Evolutionary conservation across 1,284 basidiomycete species (phyloP).

Genomic region (Baeospora myosura): DNA sequence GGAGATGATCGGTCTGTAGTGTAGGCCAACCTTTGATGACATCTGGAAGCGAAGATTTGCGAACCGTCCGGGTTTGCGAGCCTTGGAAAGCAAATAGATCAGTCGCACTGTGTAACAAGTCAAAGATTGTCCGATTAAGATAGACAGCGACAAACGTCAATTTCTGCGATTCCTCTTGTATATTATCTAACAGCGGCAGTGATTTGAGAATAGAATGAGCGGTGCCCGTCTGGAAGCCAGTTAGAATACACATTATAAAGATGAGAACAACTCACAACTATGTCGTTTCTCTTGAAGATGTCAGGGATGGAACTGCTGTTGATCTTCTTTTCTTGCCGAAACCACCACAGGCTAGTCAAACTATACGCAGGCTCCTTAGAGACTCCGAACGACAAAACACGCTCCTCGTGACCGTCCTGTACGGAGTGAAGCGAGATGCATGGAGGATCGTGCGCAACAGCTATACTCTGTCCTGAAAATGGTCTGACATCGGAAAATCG

Average conservation of each 20-base stretch:
- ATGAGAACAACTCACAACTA: constrained; percentile 43
- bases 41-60: constrained; percentile 41
- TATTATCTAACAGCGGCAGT: constrained; percentile 62
- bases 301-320: constrained; percentile 51
- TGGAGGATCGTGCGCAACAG: constrained; percentile 63
- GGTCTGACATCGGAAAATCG: constrained; percentile 13
- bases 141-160: constrained; percentile 42
- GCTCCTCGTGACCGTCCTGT: constrained; percentile 59
- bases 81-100: constrained; percentile 75
- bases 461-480: constrained; percentile 58
- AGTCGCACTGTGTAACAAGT: constrained; percentile 49
- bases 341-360: constrained; percentile 65
- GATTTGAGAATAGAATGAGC: constrained; percentile 61
- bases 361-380: constrained; percentile 15
- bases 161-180: constrained; percentile 56
- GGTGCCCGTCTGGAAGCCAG: constrained; percentile 55
- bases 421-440: constrained; percentile 65
- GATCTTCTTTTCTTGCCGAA: constrained; percentile 38
- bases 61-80: constrained; percentile 40
- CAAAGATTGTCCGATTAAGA: constrained; percentile 10
- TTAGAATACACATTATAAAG: constrained; percentile 6
- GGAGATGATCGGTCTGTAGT: constrained; percentile 43
- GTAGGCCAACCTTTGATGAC: constrained; percentile 63
- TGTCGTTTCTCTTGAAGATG: constrained; percentile 60
- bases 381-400: constrained; percentile 27